Base-by-base conservation (phyloP, 352 stramenopile genomes). In the Blastocystis sp. region DNA sequence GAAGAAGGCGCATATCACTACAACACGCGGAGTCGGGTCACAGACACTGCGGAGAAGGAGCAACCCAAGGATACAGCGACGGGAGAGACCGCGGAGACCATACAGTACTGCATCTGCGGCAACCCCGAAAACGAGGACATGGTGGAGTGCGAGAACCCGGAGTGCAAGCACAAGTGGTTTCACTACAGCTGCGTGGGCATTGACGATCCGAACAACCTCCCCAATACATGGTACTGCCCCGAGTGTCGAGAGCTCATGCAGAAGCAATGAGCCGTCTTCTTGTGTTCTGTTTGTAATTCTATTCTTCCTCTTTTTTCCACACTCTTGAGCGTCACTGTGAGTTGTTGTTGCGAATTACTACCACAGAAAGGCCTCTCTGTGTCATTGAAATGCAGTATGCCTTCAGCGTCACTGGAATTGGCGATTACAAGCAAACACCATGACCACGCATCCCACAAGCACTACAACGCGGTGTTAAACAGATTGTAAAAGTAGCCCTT, bases 141-240 rank as follows among this genome's bases (percentile, higher is more conserved):
- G 94, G 93, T 96, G 9, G 93, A 93, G 79, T 96, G 94, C 87
- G 94, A 96, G 89, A 96, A 96, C 76, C 92, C 95, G 89, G 93
- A 95, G 87, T 96, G 94, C 92, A 95, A 96, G 90, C 95, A 95
- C 90, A 93, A 96, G 90, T 96, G 93, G 93, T 96, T 95, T 89
- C 93, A 96, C 89, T 96, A 95, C 80, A 90, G 93, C 84, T 96
- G 93, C 87, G 93, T 96, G 17, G 93, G 93, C 3, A 92, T 96
- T 74, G 93, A 61, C 14, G 57, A 84, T 68, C 74, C 74, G 3
- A 59, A 84, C 14, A 48, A 61, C 21, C 74, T 84, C 7, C 74
- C 74, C 21, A 40, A 34, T 6, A 70, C 57, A 28, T 84, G 74
- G 74, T 84, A 69, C 48, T 84, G 74, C 69, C 74, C 74, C 21